Conservation (phyloP, 2,329 filamentous ascomycete species). For the Epichloe elymi region DNA sequence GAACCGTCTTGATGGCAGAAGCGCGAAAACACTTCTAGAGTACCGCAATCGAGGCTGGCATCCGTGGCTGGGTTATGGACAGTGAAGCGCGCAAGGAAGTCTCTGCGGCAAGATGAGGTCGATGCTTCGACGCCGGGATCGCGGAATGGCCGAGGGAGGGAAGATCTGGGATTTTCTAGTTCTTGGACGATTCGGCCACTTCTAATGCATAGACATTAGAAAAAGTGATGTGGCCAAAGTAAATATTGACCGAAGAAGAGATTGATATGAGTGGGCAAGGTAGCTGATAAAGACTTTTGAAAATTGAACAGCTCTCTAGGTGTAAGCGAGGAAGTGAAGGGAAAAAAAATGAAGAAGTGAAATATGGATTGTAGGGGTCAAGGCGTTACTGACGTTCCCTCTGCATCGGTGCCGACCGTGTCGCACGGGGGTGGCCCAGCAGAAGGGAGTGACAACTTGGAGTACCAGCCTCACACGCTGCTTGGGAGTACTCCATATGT, state of each 20-base stretch:
- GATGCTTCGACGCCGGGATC: slow-evolving; percentile 5
- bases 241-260: not conserved
- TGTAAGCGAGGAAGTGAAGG: not conserved
- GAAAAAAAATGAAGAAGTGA: not conserved
- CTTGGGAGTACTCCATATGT: not conserved
- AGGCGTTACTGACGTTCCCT: slow-evolving; percentile 2
- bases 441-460: not conserved
- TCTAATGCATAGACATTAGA: not conserved
- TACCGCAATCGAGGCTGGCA: not conserved
- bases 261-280: not conserved
- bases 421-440: slow-evolving; percentile 1
- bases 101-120: not conserved
- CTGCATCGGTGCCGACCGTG: slow-evolving; percentile 4
- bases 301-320: not conserved
- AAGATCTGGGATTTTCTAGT: slow-evolving; percentile 2
- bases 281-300: not conserved
- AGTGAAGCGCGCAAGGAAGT: not conserved
- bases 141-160: slow-evolving; percentile 3
- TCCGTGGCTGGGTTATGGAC: not conserved
- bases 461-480: not conserved
- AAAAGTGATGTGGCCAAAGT: not conserved
- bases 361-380: slow-evolving; percentile 2
- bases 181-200: not conserved
- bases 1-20: not conserved
- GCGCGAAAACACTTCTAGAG: not conserved